phyloP scores from a whole-genome alignment of 495 filamentous ascomycete genomes.

The Amphirosellinia nigrospora region DNA sequence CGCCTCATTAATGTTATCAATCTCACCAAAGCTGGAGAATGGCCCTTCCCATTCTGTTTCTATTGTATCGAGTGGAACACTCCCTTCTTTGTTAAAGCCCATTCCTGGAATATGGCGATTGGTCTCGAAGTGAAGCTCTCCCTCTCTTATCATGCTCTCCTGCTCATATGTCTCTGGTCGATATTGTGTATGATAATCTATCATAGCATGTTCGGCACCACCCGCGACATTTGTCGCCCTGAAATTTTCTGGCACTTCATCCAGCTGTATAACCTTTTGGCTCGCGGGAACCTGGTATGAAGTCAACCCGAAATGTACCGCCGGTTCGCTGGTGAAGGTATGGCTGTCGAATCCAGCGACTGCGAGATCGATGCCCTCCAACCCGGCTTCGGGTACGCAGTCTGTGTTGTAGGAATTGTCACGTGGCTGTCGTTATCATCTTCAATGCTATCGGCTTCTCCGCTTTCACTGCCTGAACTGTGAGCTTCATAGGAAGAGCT shows the following conservation, averaged over 20 bases:
- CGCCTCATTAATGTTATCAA: neutral
- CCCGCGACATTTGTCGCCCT: too few relatives aligned
- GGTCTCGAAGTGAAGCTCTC: neutral
- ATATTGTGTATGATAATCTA: neutral
- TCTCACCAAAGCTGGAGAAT: neutral
- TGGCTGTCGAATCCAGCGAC: neutral
- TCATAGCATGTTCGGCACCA: neutral
- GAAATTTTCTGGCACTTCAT: neutral
- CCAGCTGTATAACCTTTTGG: neutral
- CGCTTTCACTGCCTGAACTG: neutral
- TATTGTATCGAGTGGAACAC: neutral
- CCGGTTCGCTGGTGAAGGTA: neutral
- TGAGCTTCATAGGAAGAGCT: too few relatives aligned
- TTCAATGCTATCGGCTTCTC: neutral
- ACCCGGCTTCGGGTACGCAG: neutral
- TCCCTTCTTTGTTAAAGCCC: neutral
- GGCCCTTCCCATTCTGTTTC: neutral
- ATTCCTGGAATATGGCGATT: neutral
- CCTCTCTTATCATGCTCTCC: neutral
- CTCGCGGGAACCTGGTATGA: neutral
- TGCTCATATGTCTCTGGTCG: neutral
- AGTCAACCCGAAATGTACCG: neutral
- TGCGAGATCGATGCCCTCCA: neutral
- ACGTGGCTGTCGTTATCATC: neutral
- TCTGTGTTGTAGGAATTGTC: neutral